A percentile compares a stretch with the other conserved stretches of the same genome.
phyloP scores from a whole-genome alignment of 495 filamentous ascomycete genomes.

The Podospora tetraspora region DNA sequence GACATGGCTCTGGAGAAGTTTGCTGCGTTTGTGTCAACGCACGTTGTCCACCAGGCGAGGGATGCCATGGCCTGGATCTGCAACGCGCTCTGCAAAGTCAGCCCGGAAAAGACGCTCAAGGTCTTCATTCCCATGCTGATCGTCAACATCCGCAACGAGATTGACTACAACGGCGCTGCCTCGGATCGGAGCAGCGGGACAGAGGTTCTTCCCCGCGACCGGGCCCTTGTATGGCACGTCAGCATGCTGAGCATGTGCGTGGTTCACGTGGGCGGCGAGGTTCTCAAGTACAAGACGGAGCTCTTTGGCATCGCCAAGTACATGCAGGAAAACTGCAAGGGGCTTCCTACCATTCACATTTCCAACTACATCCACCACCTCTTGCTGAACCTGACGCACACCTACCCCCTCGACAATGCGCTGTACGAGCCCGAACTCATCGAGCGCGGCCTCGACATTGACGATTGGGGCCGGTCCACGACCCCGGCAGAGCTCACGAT shows the following conservation, averaged over 20 bases:
- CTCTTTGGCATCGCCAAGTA: conserved; percentile 87
- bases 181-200: conserved; percentile 89
- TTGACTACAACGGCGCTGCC: conserved; percentile 94
- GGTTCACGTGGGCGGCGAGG: conserved; percentile 86
- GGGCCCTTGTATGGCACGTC: conserved; percentile 92
- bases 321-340: conserved; percentile 92
- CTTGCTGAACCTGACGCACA: conserved; percentile 92
- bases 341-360: conserved; percentile 89
- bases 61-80: conserved; percentile 99
- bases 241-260: conserved; percentile 98
- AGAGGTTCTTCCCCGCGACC: conserved; percentile 87
- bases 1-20: conserved; percentile 89
- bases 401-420: conserved; percentile 82
- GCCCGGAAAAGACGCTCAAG: conserved; percentile 86
- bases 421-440: conserved; percentile 68
- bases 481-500: conserved; percentile 71
- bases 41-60: conserved; percentile 94
- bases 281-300: conserved; percentile 80
- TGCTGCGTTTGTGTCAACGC: conserved; percentile 83
- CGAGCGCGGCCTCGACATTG: conserved; percentile 48
- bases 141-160: conserved; percentile 88
- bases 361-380: conserved; percentile 98
- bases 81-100: conserved; percentile 90
- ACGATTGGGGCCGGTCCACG: conserved; percentile 72
- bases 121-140: conserved; percentile 84